Percentiles rank a stretch among this genome's conserved stretches.
These are phyloP conservation scores for Kwoniella heveanensis DNA, from an alignment of 768 basidiomycete species.

Conservation along the genomic window DNA sequence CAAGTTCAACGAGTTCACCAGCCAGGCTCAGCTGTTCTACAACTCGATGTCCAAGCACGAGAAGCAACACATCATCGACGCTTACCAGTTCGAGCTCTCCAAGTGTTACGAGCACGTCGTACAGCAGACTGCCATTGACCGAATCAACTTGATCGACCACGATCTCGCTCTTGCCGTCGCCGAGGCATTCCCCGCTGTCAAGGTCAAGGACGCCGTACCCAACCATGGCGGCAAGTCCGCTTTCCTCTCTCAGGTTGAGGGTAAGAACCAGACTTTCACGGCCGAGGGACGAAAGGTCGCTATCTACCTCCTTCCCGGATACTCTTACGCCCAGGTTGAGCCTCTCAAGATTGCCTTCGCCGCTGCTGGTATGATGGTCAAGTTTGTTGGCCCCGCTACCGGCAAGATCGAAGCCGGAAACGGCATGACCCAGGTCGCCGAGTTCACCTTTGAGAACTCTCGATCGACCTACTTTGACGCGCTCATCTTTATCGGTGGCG, in stretches of 20 bases:
- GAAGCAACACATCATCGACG: constrained; percentile 69
- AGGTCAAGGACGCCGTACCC: constrained; percentile 62
- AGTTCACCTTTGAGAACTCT: constrained; percentile 64
- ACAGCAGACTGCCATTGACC: constrained; percentile 67
- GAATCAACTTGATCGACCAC: constrained; percentile 73
- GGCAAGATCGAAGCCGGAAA: constrained; percentile 62
- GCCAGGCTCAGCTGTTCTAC: constrained; percentile 77
- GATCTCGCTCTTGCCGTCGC: constrained; percentile 73
- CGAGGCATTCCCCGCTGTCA: constrained; percentile 64
- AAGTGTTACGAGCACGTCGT: constrained; percentile 78
- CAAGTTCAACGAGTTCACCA: constrained; percentile 73
- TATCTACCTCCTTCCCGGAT: constrained; percentile 74
- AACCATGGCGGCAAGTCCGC: constrained; percentile 66
- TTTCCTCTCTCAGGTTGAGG: constrained; percentile 64
- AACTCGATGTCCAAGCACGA: constrained; percentile 75
- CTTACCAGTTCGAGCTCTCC: constrained; percentile 78
- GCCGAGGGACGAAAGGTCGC: constrained; percentile 67
- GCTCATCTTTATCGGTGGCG: constrained; percentile 73
- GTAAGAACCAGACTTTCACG: constrained; percentile 58
- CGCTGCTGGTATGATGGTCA: constrained; percentile 61
- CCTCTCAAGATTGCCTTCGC: constrained; percentile 64
- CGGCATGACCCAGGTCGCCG: constrained; percentile 59
- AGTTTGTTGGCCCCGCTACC: constrained; percentile 61
- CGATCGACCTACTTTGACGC: constrained; percentile 85
- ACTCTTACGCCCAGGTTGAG: constrained; percentile 65